phyloP scores from a whole-genome alignment of 2,329 filamentous ascomycete species.

The Nothophaeocryptopus gaeumannii region DNA sequence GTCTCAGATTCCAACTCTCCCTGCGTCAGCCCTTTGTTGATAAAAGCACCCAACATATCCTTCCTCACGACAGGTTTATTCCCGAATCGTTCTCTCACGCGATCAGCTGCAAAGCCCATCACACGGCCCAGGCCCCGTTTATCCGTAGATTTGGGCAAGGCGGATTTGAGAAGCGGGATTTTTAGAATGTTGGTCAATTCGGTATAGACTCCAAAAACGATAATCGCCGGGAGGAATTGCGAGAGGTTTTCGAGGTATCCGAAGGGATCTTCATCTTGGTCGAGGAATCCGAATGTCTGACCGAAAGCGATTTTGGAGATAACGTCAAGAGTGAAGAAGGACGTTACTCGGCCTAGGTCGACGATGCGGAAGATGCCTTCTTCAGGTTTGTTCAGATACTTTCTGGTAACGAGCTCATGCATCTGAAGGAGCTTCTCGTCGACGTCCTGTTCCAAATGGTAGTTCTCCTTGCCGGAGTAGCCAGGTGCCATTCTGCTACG shows the following conservation, averaged over 20 bases:
- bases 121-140: slow-evolving; percentile 40
- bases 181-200: slow-evolving; percentile 43
- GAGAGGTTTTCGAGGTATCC: slow-evolving; percentile 49
- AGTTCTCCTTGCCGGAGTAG: slow-evolving; percentile 42
- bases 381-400: slow-evolving; percentile 35
- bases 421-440: slow-evolving; percentile 37
- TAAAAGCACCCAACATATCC: slow-evolving; percentile 56
- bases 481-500: slow-evolving; percentile 38
- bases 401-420: slow-evolving; percentile 34
- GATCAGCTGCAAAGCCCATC: slow-evolving; percentile 46
- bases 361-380: slow-evolving; percentile 32
- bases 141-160: slow-evolving; percentile 49
- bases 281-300: slow-evolving; percentile 50
- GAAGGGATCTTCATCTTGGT: slow-evolving; percentile 49
- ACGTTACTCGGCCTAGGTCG: slow-evolving; percentile 37
- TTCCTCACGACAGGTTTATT: slow-evolving; percentile 42
- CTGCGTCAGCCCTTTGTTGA: slow-evolving; percentile 45
- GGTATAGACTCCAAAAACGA: slow-evolving; percentile 45
- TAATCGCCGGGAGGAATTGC: slow-evolving; percentile 45
- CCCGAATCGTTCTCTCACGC: slow-evolving; percentile 48
- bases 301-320: slow-evolving; percentile 43
- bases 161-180: slow-evolving; percentile 41
- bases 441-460: slow-evolving; percentile 37
- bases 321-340: slow-evolving; percentile 43
- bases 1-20: slow-evolving; percentile 45